phyloP scores from a whole-genome alignment of 2,329 filamentous ascomycete genomes.

The Colletotrichum melonis region DNA sequence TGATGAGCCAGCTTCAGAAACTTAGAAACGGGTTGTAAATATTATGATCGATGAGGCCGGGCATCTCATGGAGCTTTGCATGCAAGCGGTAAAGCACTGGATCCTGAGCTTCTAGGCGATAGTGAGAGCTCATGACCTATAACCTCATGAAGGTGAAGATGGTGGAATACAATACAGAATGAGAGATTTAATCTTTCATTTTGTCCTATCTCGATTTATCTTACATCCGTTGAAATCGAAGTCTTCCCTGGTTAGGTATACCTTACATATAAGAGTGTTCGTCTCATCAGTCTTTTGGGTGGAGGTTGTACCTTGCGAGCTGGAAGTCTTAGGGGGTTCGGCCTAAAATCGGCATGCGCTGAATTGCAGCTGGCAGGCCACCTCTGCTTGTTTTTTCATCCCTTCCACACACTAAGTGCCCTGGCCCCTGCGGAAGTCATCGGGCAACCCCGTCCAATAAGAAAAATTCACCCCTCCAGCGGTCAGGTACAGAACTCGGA shows the following conservation, averaged over 20 bases:
- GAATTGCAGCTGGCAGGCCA: not conserved
- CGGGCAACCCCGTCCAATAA: conserved; percentile 22
- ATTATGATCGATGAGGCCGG: not conserved
- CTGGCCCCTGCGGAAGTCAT: conserved; percentile 19
- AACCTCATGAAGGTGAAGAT: not conserved
- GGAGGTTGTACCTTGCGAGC: not conserved
- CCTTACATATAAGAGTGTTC: not conserved
- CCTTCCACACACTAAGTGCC: conserved; percentile 8
- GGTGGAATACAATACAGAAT: not conserved
- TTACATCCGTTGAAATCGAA: not conserved
- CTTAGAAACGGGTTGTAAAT: conserved; percentile 63
- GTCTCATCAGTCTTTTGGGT: not conserved
- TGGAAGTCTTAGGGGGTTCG: not conserved
- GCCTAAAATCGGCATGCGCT: conserved; percentile 15
- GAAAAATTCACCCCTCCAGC: conserved; percentile 22
- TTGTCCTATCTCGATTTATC: not conserved
- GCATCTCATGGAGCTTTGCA: not conserved
- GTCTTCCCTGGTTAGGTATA: not conserved
- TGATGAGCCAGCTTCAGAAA: conserved; percentile 73
- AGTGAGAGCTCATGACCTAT: not conserved
- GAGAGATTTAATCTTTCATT: not conserved
- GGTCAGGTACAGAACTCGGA: conserved; percentile 21
- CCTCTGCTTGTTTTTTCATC: conserved; percentile 14
- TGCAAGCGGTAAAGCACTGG: not conserved
- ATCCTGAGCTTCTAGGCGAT: not conserved